These are phyloP conservation scores for Camellia oleifera DNA, from an alignment of 179 eudicot genomes.

Conservation along the genomic window DNA sequence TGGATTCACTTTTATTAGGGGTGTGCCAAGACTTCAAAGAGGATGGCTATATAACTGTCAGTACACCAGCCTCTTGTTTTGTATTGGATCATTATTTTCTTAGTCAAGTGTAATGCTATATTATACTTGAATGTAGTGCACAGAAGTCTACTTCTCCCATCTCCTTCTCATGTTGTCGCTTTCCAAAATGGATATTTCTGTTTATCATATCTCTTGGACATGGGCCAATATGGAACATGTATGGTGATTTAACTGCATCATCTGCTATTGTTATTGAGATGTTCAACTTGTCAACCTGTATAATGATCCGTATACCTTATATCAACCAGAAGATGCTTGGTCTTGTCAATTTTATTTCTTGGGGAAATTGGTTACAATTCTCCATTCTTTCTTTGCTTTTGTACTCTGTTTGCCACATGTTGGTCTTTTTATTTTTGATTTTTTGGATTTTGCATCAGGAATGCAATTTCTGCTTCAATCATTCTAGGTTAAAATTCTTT, in stretches of 20 bases:
- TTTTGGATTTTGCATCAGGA: not conserved
- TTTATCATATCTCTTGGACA: not conserved
- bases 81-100: not conserved
- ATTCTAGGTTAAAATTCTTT: not conserved
- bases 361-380: not conserved
- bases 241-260: not conserved
- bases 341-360: not conserved
- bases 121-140: not conserved
- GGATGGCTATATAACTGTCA: conserved; percentile 72
- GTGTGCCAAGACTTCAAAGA: conserved; percentile 90
- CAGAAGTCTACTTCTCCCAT: not conserved
- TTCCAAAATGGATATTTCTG: not conserved
- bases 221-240: not conserved
- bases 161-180: not conserved
- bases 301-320: too few species aligned
- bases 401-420: too few species aligned
- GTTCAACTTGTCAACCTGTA: not conserved
- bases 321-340: too few species aligned
- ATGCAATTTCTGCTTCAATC: not conserved
- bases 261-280: not conserved
- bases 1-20: conserved; percentile 86
- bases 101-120: not conserved
- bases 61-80: conserved; percentile 28
- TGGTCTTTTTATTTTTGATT: not conserved
- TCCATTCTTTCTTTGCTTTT: not conserved